Base-by-base conservation (phyloP, 805 yeast species). In the Starmerella stigmatis region DNA sequence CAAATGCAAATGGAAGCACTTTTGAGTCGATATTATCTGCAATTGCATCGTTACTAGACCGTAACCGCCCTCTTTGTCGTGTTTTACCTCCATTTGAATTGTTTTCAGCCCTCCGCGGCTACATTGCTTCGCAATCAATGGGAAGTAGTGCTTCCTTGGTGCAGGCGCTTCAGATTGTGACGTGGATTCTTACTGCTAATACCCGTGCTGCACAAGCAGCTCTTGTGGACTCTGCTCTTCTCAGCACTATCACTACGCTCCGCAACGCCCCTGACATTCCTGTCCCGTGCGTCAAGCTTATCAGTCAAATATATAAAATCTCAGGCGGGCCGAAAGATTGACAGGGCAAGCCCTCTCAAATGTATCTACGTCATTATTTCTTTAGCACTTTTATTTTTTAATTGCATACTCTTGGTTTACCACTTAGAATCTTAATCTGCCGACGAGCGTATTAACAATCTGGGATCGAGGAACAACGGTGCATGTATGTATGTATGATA, bases 21-120 rank as follows among this genome's bases (percentile, higher is more conserved):
- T 52, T 45, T 27, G 56, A 50, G 23, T 28, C 45, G 2, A 40
- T 49, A 0, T 26, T 53, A 12, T 41, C 52, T 7, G 55, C 57
- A 3, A 45, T 48, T 4, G 31, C 42, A 1, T 26, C 49, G 1
- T 41, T 53, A 11, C 36, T 53, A 10, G 50, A 53, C 29, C 46
- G 31, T 3, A 50, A 44, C 23, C 38, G 52, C 2, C 43, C 8
- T 12, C 20, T 53, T 21, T 42, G 52, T 19, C 22, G 31, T 12
- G 41, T 35, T 7, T 4, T 52, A 8, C 44, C 46, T 11, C 32
- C 35, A 17, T 15, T 21, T 3, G 47, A 36, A 5, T 33, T 49
- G 3, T 49, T 52, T 23, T 23, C 6, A 2, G 44, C 48, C 8
- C 36, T 53, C 4, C 17, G 28, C 15, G 7, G 21, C 20, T 41